Evolutionary conservation across 225 moss, liverwort and hornwort species (phyloP).

Genomic region (Marchantia polymorpha): DNA sequence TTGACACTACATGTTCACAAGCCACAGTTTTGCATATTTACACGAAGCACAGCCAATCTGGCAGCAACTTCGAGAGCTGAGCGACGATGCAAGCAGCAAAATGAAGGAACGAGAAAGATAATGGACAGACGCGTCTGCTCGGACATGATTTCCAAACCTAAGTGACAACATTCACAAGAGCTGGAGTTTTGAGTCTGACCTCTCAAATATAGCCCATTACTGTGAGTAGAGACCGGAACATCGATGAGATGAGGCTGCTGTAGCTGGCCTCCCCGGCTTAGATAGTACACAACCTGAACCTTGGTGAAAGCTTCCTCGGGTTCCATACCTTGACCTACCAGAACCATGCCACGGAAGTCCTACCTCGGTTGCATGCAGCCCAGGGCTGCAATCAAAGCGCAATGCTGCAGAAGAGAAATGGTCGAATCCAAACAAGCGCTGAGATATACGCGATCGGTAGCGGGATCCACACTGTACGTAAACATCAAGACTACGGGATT

Average conservation of each 20-base stretch:
- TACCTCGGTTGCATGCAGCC: constrained; percentile 24
- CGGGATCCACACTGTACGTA: background rate
- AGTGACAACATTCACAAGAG: background rate
- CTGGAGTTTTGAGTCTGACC: constrained; percentile 30
- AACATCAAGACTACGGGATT: constrained; percentile 3
- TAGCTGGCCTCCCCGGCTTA: constrained; percentile 54
- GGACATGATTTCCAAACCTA: background rate
- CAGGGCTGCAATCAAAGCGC: background rate
- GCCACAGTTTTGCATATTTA: background rate
- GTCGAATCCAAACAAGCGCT: background rate
- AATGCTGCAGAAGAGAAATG: background rate
- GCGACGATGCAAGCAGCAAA: background rate
- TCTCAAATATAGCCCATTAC: constrained; percentile 59
- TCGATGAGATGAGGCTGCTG: constrained; percentile 88
- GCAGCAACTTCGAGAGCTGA: background rate
- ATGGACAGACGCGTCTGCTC: background rate
- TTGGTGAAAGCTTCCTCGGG: constrained; percentile 31
- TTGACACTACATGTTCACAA: background rate
- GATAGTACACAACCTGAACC: constrained; percentile 75
- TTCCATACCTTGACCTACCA: constrained; percentile 39
- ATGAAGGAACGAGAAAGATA: background rate
- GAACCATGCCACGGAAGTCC: constrained; percentile 21
- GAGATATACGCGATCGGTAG: background rate
- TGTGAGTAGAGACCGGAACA: constrained; percentile 59
- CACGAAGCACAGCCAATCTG: background rate